Evolutionary conservation across 768 basidiomycete genomes (phyloP).

Genomic region (Rhizopogon vesiculosus): DNA sequence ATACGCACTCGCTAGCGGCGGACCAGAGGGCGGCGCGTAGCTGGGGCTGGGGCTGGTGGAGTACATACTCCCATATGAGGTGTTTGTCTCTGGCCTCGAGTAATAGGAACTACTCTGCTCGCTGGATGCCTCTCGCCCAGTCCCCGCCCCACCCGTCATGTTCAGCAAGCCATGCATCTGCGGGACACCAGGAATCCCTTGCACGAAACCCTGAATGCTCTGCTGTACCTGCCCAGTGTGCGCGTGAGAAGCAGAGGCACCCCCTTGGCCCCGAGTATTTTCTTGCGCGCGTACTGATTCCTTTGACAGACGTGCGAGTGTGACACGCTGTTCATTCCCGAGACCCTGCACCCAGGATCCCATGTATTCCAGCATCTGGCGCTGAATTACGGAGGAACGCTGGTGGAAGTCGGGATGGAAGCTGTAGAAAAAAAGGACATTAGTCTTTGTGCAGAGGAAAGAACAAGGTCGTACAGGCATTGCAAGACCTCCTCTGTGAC

Average conservation of each 20-base stretch:
- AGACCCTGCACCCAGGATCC: constrained; percentile 53
- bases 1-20: constrained; percentile 9
- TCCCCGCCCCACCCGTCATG: constrained; percentile 14
- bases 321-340: constrained; percentile 40
- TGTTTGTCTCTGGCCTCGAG: background rate
- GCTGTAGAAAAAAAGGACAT: constrained; percentile 28
- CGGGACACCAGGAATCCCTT: constrained; percentile 41
- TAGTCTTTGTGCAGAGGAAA: background rate
- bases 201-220: constrained; percentile 39
- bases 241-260: constrained; percentile 40
- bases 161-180: constrained; percentile 39
- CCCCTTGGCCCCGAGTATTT: constrained; percentile 58
- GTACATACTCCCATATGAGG: background rate
- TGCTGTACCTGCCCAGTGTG: constrained; percentile 48
- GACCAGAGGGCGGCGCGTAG: constrained; percentile 8
- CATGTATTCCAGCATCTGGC: constrained; percentile 73
- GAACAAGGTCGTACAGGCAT: constrained; percentile 46
- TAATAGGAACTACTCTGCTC: constrained; percentile 31
- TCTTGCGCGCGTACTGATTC: constrained; percentile 66
- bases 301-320: constrained; percentile 57
- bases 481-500: constrained; percentile 60
- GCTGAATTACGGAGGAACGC: constrained; percentile 57
- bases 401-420: constrained; percentile 86
- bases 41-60: constrained; percentile 1
- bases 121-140: constrained; percentile 3